Evolutionary conservation across 164 flowering plant genomes (phyloP).

Genomic region (Kingdonia uniflora): DNA sequence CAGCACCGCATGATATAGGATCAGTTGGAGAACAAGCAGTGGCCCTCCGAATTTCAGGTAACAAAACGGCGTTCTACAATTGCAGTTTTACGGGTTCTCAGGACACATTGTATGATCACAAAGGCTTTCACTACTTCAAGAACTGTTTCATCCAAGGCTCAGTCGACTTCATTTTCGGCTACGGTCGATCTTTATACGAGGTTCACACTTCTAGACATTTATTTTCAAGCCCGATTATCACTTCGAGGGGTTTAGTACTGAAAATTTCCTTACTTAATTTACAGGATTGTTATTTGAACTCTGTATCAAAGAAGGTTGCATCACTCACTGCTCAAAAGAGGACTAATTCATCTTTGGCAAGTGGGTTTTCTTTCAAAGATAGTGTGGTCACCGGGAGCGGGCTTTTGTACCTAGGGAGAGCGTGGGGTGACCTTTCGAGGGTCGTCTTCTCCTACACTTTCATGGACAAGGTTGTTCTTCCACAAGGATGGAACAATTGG

Average conservation of each 20-base stretch:
- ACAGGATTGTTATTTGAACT: constrained; percentile 55
- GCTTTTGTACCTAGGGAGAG: constrained; percentile 52
- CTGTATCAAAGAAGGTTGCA: constrained; percentile 46
- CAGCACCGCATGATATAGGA: constrained; percentile 42
- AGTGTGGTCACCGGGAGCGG: constrained; percentile 53
- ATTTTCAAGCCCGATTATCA: neutral
- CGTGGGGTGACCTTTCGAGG: constrained; percentile 72
- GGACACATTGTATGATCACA: constrained; percentile 69
- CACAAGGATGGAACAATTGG: constrained; percentile 80
- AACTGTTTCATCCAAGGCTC: constrained; percentile 73
- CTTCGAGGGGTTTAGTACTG: neutral
- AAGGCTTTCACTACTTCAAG: constrained; percentile 59
- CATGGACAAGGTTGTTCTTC: constrained; percentile 49
- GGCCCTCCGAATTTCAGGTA: constrained; percentile 57
- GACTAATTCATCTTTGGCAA: constrained; percentile 20
- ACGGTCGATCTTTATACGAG: constrained; percentile 58
- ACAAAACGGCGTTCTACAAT: constrained; percentile 55
- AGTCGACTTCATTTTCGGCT: constrained; percentile 72
- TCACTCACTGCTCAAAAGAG: constrained; percentile 69
- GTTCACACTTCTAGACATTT: constrained; percentile 15
- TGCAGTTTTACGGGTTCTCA: constrained; percentile 58
- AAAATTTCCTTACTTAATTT: neutral
- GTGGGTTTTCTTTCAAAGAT: constrained; percentile 67
- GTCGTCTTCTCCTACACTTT: constrained; percentile 63
- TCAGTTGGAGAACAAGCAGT: constrained; percentile 43